These are phyloP conservation scores for Suillus weaverae DNA, from an alignment of 768 basidiomycete species.

Conservation along the genomic window DNA sequence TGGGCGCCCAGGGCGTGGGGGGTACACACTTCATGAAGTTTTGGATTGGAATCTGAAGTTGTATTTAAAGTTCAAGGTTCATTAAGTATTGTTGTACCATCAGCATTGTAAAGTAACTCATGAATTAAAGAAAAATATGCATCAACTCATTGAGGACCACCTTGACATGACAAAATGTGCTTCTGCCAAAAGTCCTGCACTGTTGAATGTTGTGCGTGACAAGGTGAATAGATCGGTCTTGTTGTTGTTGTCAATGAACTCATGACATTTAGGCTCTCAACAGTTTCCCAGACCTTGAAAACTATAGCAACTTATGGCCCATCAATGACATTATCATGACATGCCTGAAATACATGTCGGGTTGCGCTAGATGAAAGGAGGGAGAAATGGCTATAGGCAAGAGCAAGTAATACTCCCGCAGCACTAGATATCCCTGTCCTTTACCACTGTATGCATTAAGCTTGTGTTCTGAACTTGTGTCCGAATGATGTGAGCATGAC, in stretches of 20 bases:
- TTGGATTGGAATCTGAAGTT: constrained; percentile 20
- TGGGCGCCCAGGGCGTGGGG: constrained; percentile 22
- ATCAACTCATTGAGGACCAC: constrained; percentile 11
- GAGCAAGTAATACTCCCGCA: background rate
- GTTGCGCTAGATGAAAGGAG: constrained; percentile 2
- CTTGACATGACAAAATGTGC: constrained; percentile 12
- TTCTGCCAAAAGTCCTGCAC: constrained; percentile 5
- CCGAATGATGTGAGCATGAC: too few relatives aligned
- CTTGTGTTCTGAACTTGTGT: too few relatives aligned
- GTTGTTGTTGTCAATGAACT: background rate
- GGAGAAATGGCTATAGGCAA: constrained; percentile 7
- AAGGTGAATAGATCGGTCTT: background rate
- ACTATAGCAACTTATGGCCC: constrained; percentile 12
- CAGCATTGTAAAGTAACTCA: background rate
- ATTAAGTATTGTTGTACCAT: background rate
- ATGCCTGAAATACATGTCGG: constrained; percentile 11
- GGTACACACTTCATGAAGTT: constrained; percentile 24
- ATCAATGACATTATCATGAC: constrained; percentile 15
- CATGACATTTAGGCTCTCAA: background rate
- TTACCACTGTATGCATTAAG: too few relatives aligned
- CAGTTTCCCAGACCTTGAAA: constrained; percentile 13
- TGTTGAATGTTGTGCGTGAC: background rate
- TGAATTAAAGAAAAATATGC: background rate
- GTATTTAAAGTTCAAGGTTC: constrained; percentile 23
- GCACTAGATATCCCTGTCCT: background rate